Percentiles rank a stretch among this genome's conserved stretches.
Conservation (phyloP, 768 basidiomycete species). For the Dioszegia hungarica region DNA sequence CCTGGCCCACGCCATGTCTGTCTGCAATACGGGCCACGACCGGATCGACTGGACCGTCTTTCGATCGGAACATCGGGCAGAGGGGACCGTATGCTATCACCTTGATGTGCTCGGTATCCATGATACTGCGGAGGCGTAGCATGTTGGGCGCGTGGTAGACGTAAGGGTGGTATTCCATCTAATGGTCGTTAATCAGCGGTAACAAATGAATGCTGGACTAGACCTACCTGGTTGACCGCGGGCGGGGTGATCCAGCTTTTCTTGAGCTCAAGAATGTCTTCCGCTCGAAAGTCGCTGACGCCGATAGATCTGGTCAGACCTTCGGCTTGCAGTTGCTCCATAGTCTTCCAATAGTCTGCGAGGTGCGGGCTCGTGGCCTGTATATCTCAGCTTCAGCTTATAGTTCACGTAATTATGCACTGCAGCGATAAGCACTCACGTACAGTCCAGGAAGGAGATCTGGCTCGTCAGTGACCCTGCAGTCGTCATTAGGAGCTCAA, state of each 20-base stretch:
- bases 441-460: conserved; percentile 55
- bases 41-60: conserved; percentile 24
- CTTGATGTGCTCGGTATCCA: conserved; percentile 36
- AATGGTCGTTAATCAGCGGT: background rate
- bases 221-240: conserved; percentile 46
- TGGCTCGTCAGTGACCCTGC: too few relatives aligned
- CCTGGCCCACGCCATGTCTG: conserved; percentile 12
- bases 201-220: background rate
- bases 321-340: conserved; percentile 58
- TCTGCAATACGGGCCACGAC: conserved; percentile 22
- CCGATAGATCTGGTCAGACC: conserved; percentile 53
- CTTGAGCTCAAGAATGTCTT: conserved; percentile 46
- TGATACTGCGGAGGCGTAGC: conserved; percentile 37
- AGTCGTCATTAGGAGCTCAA: too few relatives aligned
- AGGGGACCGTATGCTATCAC: conserved; percentile 37
- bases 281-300: conserved; percentile 49
- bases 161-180: conserved; percentile 52
- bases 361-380: conserved; percentile 30
- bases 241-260: conserved; percentile 42
- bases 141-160: conserved; percentile 26
- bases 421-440: too few relatives aligned
- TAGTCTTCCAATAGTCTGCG: conserved; percentile 58
- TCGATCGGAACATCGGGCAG: conserved; percentile 16
- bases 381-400: too few relatives aligned
- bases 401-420: too few relatives aligned